Evolutionary conservation across 2,329 filamentous ascomycete genomes (phyloP).

Genomic region (Aspergillus hiratsukae): DNA sequence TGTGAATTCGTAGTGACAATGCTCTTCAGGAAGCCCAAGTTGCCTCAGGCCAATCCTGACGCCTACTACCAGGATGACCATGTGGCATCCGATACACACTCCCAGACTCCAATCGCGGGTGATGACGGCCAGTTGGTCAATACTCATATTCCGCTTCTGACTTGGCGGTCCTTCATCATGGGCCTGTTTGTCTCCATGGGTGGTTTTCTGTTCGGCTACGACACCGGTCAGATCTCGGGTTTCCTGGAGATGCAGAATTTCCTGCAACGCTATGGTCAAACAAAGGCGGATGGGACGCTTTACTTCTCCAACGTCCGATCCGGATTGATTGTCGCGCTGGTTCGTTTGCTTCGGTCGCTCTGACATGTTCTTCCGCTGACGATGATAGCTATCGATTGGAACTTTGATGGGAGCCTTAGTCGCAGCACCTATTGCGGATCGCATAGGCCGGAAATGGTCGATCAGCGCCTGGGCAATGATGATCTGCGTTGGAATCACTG

Average conservation of each 20-base stretch:
- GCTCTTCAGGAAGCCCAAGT: not conserved
- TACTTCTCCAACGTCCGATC: slow-evolving; percentile 40
- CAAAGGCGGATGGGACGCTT: slow-evolving; percentile 24
- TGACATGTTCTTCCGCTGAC: not conserved
- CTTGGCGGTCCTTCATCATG: slow-evolving; percentile 31
- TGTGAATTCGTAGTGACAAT: not conserved
- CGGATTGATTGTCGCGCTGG: slow-evolving; percentile 40
- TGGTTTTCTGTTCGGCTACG: slow-evolving; percentile 41
- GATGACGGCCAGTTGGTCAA: slow-evolving; percentile 6
- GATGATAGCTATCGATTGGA: slow-evolving; percentile 38
- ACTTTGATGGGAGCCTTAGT: slow-evolving; percentile 41
- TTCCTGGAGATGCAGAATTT: slow-evolving; percentile 42
- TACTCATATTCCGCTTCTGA: slow-evolving; percentile 20
- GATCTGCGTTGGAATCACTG: slow-evolving; percentile 37
- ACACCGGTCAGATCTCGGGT: slow-evolving; percentile 43
- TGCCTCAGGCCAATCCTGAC: not conserved
- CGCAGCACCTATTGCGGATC: slow-evolving; percentile 40
- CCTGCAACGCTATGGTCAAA: slow-evolving; percentile 34
- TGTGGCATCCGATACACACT: not conserved
- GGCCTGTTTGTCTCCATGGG: slow-evolving; percentile 43
- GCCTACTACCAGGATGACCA: not conserved
- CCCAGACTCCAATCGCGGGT: not conserved
- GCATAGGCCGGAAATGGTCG: slow-evolving; percentile 40
- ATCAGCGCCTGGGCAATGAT: slow-evolving; percentile 38
- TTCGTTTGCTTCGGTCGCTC: slow-evolving; percentile 14